Conservation (phyloP, 441 rosid species). For the Populus hybrid region DNA sequence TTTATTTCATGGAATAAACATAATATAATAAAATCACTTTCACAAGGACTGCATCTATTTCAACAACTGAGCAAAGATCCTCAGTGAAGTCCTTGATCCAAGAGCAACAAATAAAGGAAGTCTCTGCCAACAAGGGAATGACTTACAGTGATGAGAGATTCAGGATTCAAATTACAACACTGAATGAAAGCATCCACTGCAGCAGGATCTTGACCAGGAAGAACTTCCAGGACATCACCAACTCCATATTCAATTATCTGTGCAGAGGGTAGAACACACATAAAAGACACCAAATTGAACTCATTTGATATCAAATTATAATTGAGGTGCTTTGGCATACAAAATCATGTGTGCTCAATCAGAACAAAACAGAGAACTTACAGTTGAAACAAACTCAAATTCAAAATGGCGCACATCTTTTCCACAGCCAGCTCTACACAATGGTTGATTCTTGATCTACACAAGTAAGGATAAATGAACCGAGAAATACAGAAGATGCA, state of each 20-base stretch:
- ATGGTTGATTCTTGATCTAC: constrained; percentile 57
- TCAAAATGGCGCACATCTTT: constrained; percentile 94
- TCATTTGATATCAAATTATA: background rate
- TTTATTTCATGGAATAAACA: background rate
- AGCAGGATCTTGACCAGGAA: constrained; percentile 67
- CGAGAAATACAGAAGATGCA: background rate
- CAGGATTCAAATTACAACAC: constrained; percentile 76
- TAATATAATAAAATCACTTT: background rate
- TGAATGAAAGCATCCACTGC: constrained; percentile 68
- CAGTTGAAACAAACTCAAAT: constrained; percentile 71
- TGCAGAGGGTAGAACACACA: constrained; percentile 9
- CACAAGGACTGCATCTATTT: background rate
- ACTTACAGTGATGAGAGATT: constrained; percentile 71
- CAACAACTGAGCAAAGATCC: background rate
- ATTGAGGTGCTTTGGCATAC: background rate
- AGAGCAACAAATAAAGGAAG: background rate
- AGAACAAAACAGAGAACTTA: constrained; percentile 31
- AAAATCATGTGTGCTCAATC: background rate
- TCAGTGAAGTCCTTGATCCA: background rate
- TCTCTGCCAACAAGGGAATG: background rate
- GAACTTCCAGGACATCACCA: constrained; percentile 90
- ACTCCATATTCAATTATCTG: constrained; percentile 64
- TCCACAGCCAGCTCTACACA: constrained; percentile 58
- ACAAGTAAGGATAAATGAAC: constrained; percentile 18
- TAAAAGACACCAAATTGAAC: constrained; percentile 13